Percentiles rank a stretch among this genome's conserved stretches.
These are phyloP conservation scores for Tolypocladium ovalisporum DNA, from an alignment of 2,329 filamentous ascomycete species.

Conservation along the genomic window DNA sequence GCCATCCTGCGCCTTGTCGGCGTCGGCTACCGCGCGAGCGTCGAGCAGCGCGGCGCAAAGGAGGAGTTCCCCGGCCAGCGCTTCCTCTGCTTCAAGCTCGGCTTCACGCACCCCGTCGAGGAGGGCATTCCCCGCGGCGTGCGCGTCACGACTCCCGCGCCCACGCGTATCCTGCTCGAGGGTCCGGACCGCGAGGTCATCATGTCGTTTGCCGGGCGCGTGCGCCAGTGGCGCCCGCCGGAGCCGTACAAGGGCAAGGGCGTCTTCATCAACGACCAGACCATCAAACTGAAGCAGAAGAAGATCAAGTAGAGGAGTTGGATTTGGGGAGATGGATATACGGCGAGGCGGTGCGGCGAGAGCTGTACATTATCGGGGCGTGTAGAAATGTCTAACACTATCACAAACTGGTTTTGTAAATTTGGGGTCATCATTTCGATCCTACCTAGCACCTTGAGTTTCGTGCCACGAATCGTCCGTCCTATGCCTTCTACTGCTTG, in stretches of 20 bases:
- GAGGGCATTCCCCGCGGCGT: constrained; percentile 73
- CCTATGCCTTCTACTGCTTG: constrained; percentile 13
- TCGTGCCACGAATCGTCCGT: too few species aligned
- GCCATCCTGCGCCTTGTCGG: constrained; percentile 87
- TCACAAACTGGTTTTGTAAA: constrained; percentile 1
- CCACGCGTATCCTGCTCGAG: constrained; percentile 84
- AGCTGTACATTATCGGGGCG: not conserved
- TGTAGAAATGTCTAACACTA: constrained; percentile 1
- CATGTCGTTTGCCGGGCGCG: constrained; percentile 82
- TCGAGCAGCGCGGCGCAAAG: constrained; percentile 66
- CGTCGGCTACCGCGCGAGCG: constrained; percentile 84
- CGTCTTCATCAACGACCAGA: constrained; percentile 96
- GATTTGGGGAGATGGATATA: not conserved
- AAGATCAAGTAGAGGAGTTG: constrained; percentile 64
- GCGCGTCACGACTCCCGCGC: constrained; percentile 77
- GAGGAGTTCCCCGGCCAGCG: constrained; percentile 73
- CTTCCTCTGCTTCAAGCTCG: constrained; percentile 88
- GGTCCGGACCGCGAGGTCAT: constrained; percentile 77
- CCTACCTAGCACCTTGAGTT: not conserved
- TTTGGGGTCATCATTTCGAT: not conserved
- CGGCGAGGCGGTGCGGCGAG: not conserved
- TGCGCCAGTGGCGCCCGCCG: constrained; percentile 78
- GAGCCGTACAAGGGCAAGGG: constrained; percentile 99
- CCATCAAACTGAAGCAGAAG: constrained; percentile 96
- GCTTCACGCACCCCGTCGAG: constrained; percentile 93